Evolutionary conservation across 2,329 filamentous ascomycete genomes (phyloP).

Genomic region (Neoscytalidium dimidiatum): DNA sequence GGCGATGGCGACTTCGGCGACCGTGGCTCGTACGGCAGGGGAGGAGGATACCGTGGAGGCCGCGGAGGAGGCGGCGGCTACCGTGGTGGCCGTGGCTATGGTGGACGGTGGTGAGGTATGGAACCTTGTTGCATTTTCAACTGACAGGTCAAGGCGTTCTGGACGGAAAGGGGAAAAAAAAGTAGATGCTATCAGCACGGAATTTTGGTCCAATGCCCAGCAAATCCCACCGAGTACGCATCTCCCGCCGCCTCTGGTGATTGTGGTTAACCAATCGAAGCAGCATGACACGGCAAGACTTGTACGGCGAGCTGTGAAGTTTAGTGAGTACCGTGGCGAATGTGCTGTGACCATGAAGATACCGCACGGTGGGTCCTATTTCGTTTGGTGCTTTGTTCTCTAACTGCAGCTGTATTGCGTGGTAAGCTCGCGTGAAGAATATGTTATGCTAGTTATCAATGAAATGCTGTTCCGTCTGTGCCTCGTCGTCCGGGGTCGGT

Average conservation of each 20-base stretch:
- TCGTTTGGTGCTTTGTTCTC: not conserved
- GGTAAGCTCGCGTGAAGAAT: not conserved
- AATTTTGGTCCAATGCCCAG: constrained; percentile 9
- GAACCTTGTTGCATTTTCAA: constrained; percentile 15
- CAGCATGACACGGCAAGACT: not conserved
- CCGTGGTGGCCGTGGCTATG: constrained; percentile 11
- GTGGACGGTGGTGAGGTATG: constrained; percentile 19
- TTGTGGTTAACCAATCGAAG: constrained; percentile 17
- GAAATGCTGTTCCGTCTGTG: not conserved
- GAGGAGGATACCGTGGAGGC: constrained; percentile 35
- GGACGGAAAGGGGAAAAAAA: constrained; percentile 12
- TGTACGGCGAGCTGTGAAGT: not conserved
- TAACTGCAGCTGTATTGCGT: not conserved
- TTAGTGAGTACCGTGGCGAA: constrained; percentile 6
- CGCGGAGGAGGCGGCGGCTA: constrained; percentile 38
- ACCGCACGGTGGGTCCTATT: not conserved
- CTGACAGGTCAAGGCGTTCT: constrained; percentile 20
- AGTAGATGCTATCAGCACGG: constrained; percentile 17
- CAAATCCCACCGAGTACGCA: constrained; percentile 18
- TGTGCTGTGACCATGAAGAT: not conserved
- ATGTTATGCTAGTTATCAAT: not conserved
- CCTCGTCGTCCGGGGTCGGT: not conserved
- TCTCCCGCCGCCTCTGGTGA: constrained; percentile 14
- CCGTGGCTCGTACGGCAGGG: constrained; percentile 46
- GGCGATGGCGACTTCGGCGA: constrained; percentile 42